phyloP scores from a whole-genome alignment of 768 basidiomycete species.

The Tricholoma hemisulphureum region DNA sequence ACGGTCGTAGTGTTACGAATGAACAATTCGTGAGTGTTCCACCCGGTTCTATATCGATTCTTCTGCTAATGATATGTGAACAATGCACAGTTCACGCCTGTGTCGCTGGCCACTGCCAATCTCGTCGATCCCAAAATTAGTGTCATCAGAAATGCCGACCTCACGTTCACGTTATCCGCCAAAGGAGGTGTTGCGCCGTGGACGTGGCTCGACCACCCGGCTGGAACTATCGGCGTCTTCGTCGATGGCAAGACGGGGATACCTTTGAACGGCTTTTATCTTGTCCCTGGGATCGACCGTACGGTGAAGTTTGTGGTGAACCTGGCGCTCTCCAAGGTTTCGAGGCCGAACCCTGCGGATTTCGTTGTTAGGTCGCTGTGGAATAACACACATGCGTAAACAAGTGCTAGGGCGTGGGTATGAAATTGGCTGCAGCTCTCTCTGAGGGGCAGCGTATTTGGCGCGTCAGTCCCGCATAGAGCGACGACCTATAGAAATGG shows the following conservation, averaged over 20 bases:
- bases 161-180: constrained; percentile 53
- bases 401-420: no score
- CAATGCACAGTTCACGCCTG: constrained; percentile 53
- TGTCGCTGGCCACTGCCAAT: constrained; percentile 43
- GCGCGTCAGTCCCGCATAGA: no score
- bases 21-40: constrained; percentile 51
- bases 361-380: constrained; percentile 53
- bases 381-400: constrained; percentile 45
- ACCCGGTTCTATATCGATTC: neutral
- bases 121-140: constrained; percentile 51
- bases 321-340: constrained; percentile 35
- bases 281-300: constrained; percentile 45
- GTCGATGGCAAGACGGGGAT: constrained; percentile 39
- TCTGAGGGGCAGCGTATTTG: no score
- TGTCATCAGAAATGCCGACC: constrained; percentile 28
- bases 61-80: neutral
- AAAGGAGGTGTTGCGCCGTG: constrained; percentile 53
- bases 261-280: constrained; percentile 53
- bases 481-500: no score
- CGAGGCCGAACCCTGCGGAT: constrained; percentile 37
- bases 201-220: constrained; percentile 61
- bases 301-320: constrained; percentile 44
- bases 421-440: no score
- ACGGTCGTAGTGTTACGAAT: constrained; percentile 40
- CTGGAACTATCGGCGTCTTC: constrained; percentile 53